phyloP scores from a whole-genome alignment of 345 rosid species.

The Eucalyptus curtisii region DNA sequence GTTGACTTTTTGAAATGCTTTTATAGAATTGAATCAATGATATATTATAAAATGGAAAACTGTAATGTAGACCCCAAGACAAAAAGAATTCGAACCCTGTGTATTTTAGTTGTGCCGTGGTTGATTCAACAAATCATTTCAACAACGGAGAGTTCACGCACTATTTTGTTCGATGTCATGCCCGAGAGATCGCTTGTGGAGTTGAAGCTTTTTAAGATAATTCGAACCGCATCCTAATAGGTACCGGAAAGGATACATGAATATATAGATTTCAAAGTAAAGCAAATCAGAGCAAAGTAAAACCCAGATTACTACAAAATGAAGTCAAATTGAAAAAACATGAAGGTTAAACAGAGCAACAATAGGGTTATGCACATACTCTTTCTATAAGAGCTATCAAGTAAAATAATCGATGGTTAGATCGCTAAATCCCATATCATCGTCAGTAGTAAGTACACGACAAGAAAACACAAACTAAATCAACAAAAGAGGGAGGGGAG shows the following conservation, averaged over 20 bases:
- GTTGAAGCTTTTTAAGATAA: neutral
- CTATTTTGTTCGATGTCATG: neutral
- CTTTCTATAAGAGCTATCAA: neutral
- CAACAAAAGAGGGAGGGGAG: neutral
- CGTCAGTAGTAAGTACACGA: rapidly evolving
- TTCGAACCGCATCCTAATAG: neutral
- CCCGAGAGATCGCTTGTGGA: neutral
- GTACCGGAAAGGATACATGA: neutral
- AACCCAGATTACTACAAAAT: neutral
- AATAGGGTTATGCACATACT: neutral
- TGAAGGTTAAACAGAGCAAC: neutral
- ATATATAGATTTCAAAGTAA: no score
- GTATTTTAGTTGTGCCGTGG: neutral
- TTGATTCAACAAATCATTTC: neutral
- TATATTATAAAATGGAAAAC: neutral
- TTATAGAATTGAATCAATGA: neutral
- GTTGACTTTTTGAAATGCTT: neutral
- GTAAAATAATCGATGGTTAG: no score
- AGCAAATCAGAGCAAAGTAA: neutral
- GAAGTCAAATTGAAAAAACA: neutral
- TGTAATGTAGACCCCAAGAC: neutral
- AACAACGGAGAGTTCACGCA: neutral
- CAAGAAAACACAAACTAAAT: neutral
- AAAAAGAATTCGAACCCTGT: neutral
- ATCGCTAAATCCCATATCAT: rapidly evolving